These are phyloP conservation scores for Hypoxylon sp. DNA, from an alignment of 2,329 filamentous ascomycete genomes.

Conservation along the genomic window DNA sequence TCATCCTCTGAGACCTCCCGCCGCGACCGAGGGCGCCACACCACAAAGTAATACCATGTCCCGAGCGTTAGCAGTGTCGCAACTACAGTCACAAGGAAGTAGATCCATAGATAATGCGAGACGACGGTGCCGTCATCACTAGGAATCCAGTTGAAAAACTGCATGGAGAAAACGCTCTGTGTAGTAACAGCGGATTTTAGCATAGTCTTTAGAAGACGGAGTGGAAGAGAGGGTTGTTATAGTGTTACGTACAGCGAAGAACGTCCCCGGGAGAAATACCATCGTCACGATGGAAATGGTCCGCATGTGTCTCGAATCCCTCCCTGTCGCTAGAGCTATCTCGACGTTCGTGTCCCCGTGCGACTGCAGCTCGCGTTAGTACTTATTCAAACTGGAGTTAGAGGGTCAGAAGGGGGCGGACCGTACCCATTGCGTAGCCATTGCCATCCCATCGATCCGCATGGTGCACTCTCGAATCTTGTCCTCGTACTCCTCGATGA, in stretches of 20 bases:
- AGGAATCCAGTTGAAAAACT: slow-evolving; percentile 46
- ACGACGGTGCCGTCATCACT: slow-evolving; percentile 17
- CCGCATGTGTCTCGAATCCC: slow-evolving; percentile 50
- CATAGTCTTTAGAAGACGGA: background rate
- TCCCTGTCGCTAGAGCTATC: slow-evolving; percentile 48
- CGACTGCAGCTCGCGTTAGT: slow-evolving; percentile 35
- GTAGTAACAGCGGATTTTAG: background rate
- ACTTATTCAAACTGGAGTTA: background rate
- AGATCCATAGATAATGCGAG: slow-evolving; percentile 45
- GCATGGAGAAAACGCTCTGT: slow-evolving; percentile 47
- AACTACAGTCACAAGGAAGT: slow-evolving; percentile 27
- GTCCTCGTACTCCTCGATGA: slow-evolving; percentile 51
- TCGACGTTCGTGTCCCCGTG: slow-evolving; percentile 50
- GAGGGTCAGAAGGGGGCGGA: background rate
- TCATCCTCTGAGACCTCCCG: background rate
- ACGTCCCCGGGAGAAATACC: slow-evolving; percentile 52
- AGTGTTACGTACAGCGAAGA: slow-evolving; percentile 45
- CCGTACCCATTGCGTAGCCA: slow-evolving; percentile 54
- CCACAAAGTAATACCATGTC: slow-evolving; percentile 29
- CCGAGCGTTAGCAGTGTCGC: slow-evolving; percentile 29
- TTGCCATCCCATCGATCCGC: slow-evolving; percentile 53
- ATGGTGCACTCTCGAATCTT: slow-evolving; percentile 52
- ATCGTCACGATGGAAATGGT: slow-evolving; percentile 51
- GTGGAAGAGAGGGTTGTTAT: background rate
- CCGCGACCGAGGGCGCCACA: slow-evolving; percentile 1